Evolutionary conservation across 2,329 filamentous ascomycete genomes (phyloP), one percentile per base, ranked within the genome.

Genomic region (Gremmenia infestans): DNA sequence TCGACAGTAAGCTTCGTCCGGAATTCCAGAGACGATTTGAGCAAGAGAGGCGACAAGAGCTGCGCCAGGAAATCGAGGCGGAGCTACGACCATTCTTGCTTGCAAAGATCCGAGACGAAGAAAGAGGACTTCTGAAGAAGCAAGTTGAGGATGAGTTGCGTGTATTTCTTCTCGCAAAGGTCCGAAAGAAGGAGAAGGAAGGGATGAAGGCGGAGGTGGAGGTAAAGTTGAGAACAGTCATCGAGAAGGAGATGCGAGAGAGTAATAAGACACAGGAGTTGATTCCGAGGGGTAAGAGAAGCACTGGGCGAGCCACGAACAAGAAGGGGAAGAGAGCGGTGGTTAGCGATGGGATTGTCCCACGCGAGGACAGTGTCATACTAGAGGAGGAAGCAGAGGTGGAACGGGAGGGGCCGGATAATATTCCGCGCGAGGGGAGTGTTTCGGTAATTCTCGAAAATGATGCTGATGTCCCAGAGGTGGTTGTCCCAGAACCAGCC

Each of bases 71-170:
- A n/a, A 22, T 47, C 45, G 14, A 47, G 45, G 19, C 23, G 4
- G 45, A 25, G 25, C n/a, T 47, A n/a, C 45, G 23, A 5, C 23
- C 45, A 25, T 15, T 47, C 12, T n/a, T 47, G 23, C 45, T 47
- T 11, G 45, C 45, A 25, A 47, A 25, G 8, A 47, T 47, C 9
- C 45, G 19, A 17, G 12, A 25, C 4, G 45, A 25, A 11, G 45
- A 28, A 22, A 47, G n/a, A 47, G 45, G n/a, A 11, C 45, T 11
- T 47, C 23, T 54, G 37, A 54, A 46, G 25, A n/a, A 54, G 35
- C 22, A 48, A n/a, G 36, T 48, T 19, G 23, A 35, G 19, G 28
- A 35, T 6, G 36, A 54, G 12, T 43, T 50, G 19, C 23, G 19
- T 25, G 22, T 8, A 28, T 14, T 28, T 28, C 45, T 47, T n/a